phyloP scores from a whole-genome alignment of 805 yeast genomes.

The Spathaspora passalidarum region DNA sequence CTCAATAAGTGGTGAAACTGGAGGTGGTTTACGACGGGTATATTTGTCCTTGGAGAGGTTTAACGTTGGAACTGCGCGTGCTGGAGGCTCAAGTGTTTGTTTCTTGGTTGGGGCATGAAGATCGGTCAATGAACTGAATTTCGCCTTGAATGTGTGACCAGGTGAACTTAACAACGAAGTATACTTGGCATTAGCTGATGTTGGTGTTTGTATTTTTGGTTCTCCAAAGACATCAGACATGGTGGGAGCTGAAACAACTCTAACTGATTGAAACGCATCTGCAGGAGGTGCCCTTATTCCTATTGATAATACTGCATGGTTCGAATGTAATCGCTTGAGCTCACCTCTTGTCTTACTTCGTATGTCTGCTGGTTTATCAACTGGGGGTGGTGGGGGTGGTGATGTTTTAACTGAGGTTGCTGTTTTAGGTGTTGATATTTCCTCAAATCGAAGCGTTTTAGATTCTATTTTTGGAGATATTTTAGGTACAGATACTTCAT shows the following conservation, averaged over 20 bases:
- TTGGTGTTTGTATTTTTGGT: not conserved
- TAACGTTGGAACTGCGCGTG: not conserved
- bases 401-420: too few relatives aligned
- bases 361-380: conserved; percentile 9
- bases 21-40: not conserved
- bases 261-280: not conserved
- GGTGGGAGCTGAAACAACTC: not conserved
- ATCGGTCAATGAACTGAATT: not conserved
- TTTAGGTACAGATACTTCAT: too few relatives aligned
- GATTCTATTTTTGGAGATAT: not conserved
- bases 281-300: not conserved
- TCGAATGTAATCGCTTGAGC: not conserved
- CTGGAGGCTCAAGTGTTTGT: not conserved
- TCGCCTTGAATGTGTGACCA: not conserved
- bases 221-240: too few relatives aligned
- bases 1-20: not conserved
- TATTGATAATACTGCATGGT: not conserved
- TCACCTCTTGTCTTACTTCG: conserved; percentile 3
- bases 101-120: not conserved
- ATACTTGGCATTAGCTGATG: not conserved
- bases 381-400: conserved; percentile 10
- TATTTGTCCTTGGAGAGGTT: not conserved
- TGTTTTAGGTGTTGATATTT: too few relatives aligned
- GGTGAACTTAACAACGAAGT: not conserved
- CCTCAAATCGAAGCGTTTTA: not conserved